A percentile compares a stretch with the other conserved stretches of the same genome.
phyloP scores from a whole-genome alignment of 345 rosid genomes.

The Streptanthus diversifolius region DNA sequence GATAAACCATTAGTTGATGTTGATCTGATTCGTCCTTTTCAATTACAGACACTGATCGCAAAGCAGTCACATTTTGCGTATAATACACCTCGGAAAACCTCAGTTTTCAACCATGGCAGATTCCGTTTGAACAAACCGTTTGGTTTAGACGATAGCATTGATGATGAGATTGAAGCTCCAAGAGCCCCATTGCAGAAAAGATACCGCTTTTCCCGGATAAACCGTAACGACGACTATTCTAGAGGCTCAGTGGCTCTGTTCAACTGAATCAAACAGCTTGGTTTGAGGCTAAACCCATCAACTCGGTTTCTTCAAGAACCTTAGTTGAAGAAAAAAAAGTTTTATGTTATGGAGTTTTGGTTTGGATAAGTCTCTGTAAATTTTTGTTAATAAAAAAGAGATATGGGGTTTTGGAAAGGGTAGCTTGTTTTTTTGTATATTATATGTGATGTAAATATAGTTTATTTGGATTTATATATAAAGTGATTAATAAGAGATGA shows the following conservation, averaged over 20 bases:
- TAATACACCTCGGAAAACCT: slow-evolving; percentile 60
- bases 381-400: slow-evolving; percentile 15
- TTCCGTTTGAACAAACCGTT: slow-evolving; percentile 29
- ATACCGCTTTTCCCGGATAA: slow-evolving; percentile 29
- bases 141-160: background rate
- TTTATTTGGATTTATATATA: background rate
- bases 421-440: slow-evolving; percentile 16
- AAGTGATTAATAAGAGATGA: background rate
- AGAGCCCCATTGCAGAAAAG: slow-evolving; percentile 53
- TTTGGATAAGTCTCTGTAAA: slow-evolving; percentile 26
- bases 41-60: slow-evolving; percentile 57
- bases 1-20: background rate
- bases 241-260: slow-evolving; percentile 60
- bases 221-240: slow-evolving; percentile 37
- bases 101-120: slow-evolving; percentile 29
- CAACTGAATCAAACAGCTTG: slow-evolving; percentile 9
- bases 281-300: slow-evolving; percentile 7
- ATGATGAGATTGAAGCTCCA: slow-evolving; percentile 61
- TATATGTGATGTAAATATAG: background rate
- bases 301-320: slow-evolving; percentile 22
- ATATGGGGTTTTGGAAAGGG: slow-evolving; percentile 17
- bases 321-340: slow-evolving; percentile 16
- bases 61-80: slow-evolving; percentile 62
- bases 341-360: slow-evolving; percentile 5
- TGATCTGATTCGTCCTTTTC: background rate